A percentile compares a stretch with the other conserved stretches of the same genome.
These are phyloP conservation scores for Babesia ovata DNA, from an alignment of 169 alveolate species.

Conservation along the genomic window DNA sequence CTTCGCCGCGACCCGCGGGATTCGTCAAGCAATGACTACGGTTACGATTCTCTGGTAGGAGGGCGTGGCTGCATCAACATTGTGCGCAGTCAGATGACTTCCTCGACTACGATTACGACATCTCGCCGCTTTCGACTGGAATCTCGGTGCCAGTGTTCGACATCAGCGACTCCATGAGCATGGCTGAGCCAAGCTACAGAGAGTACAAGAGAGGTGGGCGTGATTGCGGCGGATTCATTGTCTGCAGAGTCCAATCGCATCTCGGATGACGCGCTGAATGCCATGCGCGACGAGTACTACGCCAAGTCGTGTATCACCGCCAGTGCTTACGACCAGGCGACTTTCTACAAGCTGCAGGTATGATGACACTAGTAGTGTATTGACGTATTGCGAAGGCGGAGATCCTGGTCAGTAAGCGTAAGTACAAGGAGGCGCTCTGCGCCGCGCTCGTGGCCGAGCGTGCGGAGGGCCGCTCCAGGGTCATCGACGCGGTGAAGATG, in stretches of 20 bases:
- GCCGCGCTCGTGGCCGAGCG: conserved; percentile 49
- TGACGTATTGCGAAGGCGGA: conserved; percentile 57
- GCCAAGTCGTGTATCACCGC: not conserved
- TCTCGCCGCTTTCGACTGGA: not conserved
- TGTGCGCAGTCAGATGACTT: conserved; percentile 2
- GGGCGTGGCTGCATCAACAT: not conserved
- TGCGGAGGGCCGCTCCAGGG: conserved; percentile 8
- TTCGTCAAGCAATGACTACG: not conserved
- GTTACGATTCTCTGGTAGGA: conserved; percentile 1
- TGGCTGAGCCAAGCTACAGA: not conserved
- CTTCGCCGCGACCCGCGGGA: not conserved
- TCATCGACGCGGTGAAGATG: conserved; percentile 48
- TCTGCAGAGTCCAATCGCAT: conserved; percentile 30
- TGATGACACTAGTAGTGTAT: too few species aligned
- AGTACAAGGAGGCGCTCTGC: conserved; percentile 51
- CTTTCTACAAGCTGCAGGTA: conserved; percentile 53
- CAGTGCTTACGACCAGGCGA: conserved; percentile 26
- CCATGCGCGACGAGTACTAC: conserved; percentile 22
- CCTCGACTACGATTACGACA: conserved; percentile 6
- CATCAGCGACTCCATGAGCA: not conserved
- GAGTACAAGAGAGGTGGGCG: not conserved
- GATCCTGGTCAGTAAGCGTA: conserved; percentile 28
- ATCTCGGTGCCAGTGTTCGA: not conserved
- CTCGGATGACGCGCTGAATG: conserved; percentile 35
- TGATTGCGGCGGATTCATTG: not conserved